Evolutionary conservation across 495 filamentous ascomycete genomes (phyloP), one percentile per base, ranked within the genome.

Genomic region (Xylaria telfairii): DNA sequence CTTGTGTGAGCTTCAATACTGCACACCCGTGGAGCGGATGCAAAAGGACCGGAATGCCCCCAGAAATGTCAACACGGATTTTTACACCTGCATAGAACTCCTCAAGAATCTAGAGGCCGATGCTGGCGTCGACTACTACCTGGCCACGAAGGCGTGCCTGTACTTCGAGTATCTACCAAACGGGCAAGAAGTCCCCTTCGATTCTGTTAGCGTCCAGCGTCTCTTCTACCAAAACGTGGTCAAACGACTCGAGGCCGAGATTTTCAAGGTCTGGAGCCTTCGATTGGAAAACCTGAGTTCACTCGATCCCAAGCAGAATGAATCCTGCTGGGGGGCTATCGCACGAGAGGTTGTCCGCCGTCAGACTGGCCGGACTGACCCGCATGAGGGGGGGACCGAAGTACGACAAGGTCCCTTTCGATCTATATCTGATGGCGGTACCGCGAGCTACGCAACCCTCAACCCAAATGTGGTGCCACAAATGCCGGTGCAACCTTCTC

Each of bases 141-240:
- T 79, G 62, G 77, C 77, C 51, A 78, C 76, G 60, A 79, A 78
- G 65, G 76, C 77, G 75, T 79, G 77, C 74, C 73, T 79, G 15
- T 26, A 63, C 28, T 62, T 74, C 72, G 77, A 79, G 70, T 79
- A 79, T 46, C 75, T 53, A 39, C 77, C 77, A 41, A 34, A 42
- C 65, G 77, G 77, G 73, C 68, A 78, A 67, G 66, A 71, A 5
- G 67, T 71, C 72, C 65, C 68, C 67, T 79, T 79, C 49, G 77
- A 79, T 44, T 67, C 59, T 73, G 69, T 70, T 67, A 74, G 66
- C 51, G 77, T 79, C 62, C 77, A 79, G 64, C 68, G 76, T 62
- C 77, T 78, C 53, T 79, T 79, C 74, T 79, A 79, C 21, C 76
- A 79, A 60, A 79, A 79, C 42, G 77, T 79, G 28, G 72, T 79